Base-by-base conservation (phyloP, 768 basidiomycete species). In the Tylopilus subfusipes region DNA sequence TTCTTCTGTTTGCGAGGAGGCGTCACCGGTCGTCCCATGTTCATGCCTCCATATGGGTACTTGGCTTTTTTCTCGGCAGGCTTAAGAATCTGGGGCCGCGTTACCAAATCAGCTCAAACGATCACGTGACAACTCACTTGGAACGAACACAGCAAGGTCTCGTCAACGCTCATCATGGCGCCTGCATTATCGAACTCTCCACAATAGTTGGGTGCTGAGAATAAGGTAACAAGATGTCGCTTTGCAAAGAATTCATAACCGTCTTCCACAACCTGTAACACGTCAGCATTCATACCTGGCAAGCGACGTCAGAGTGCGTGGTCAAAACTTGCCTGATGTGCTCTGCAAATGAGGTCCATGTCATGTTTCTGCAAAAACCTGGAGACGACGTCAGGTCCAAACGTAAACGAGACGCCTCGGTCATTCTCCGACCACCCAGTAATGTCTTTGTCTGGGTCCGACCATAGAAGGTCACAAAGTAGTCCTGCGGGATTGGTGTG, bases 401-500 rank as follows among this genome's bases (percentile, higher is more conserved):
- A 99, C 22, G 96, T 98, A 75, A 99, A 99, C 39, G 94, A 97
- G 48, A 99, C 96, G 54, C 96, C 96, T 68, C 96, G 83, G 72
- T 99, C 96, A 71, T 99, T 99, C 78, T 99, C 96, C 71, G 92
- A 93, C 96, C 96, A 99, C 7, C 96, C 96, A 14, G 93, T 95
- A 70, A 98, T 98, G 68, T 98, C 96, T 73, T 98, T 98, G 79
- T 98, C 96, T 34, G 96, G 96, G 75, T 99, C 96, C 52, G 96
- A 96, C 96, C 96, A 99, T 67, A 99, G 76, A 48, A 99, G 79
- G 72, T 99, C 96, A 70, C 93, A 98, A 31, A 98, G 82, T 42
- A 98, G 78, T 52, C 96, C 95, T 94, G 52, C 14, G 13, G 18
- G 33, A 48, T 53, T 49, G 21, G 8, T 38, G 42, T 54, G 22